Base-by-base conservation (phyloP, 805 yeast species). In the Candida nanaspora region DNA sequence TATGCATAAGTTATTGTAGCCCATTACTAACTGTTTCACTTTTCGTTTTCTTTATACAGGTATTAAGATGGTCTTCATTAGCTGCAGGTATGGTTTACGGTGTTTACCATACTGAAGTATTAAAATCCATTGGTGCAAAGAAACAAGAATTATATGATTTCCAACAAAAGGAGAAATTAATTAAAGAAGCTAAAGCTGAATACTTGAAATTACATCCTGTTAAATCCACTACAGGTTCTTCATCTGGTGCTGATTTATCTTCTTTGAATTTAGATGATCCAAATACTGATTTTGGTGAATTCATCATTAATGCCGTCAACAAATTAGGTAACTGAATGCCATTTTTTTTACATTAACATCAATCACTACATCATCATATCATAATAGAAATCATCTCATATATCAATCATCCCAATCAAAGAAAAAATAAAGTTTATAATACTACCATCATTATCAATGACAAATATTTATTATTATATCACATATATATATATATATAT, bases 81-180 rank as follows among this genome's bases (percentile, higher is more conserved):
- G 91, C 85, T 41, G 78, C 86, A 52, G 98, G 98, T 65, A 70
- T 89, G 44, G 73, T 78, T 46, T 86, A 86, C 68, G 98, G 98
- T 54, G 85, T 87, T 49, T 74, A 74, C 63, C 95, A 87, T 73
- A 85, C 94, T 66, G 69, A 76, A 59, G 64, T 72, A 40, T 73
- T 87, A 55, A 79, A 80, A 55, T 55, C 76, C 20, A 71, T 72
- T 41, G 88, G 82, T 45, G 67, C 63, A 36, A 72, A 74, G 60
- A 69, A 74, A 57, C 76, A 71, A 41, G 85, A 78, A 55, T 68
- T 69, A 41, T 69, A 68, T 33, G 78, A 76, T 44, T 85, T 70
- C 65, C 71, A 76, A 47, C 69, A 76, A 50, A 78, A 86, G 64
- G 76, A 78, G 63, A 79, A 82, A 55, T 76, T 89, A 60, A 85